Conservation (phyloP, 2,329 filamentous ascomycete genomes). For the Grosmannia penicillata region DNA sequence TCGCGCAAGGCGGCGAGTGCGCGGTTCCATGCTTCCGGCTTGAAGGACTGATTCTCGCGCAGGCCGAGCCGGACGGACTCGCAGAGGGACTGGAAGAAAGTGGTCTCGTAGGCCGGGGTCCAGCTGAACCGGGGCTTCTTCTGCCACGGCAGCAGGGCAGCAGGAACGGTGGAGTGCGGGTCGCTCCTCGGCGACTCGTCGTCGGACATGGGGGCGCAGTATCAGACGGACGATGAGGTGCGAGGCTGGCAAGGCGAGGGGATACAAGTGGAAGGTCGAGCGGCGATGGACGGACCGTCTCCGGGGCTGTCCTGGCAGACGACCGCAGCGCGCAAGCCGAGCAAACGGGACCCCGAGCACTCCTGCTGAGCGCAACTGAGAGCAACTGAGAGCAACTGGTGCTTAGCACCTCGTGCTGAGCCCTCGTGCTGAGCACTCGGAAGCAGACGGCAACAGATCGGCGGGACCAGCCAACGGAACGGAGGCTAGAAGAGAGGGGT, state of each 20-base stretch:
- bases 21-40: conserved; percentile 45
- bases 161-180: conserved; percentile 6
- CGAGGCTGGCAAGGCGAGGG: no score
- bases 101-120: conserved; percentile 42
- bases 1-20: conserved; percentile 38
- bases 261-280: no score
- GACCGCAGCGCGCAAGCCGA: no score
- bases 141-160: conserved; percentile 9
- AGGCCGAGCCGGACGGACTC: conserved; percentile 42
- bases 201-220: conserved; percentile 16
- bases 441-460: no score
- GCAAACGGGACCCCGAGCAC: no score
- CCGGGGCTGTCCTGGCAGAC: no score
- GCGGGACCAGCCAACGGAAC: conserved; percentile 1
- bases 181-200: conserved; percentile 13
- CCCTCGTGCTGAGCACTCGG: no score
- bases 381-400: no score
- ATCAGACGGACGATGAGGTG: background rate
- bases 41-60: conserved; percentile 36
- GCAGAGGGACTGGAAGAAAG: conserved; percentile 46
- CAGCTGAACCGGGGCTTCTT: conserved; percentile 41
- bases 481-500: no score
- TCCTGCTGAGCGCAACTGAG: no score
- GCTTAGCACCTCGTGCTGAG: no score
- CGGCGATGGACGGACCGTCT: no score